Percentiles rank a stretch among this genome's conserved stretches.
These are phyloP conservation scores for Larix kaempferi DNA, from an alignment of 75 land plant species.

Conservation along the genomic window DNA sequence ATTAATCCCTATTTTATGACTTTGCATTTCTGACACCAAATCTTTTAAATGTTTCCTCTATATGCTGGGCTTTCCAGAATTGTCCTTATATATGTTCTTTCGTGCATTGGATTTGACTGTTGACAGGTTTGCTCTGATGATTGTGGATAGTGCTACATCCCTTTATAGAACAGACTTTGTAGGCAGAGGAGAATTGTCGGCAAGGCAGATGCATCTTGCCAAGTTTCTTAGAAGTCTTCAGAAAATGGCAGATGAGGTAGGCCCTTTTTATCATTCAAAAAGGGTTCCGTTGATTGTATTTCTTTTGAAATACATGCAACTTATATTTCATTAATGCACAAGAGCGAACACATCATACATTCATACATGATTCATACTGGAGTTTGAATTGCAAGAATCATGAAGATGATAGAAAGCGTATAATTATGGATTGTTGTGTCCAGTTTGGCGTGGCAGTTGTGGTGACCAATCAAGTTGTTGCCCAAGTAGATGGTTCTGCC, in stretches of 20 bases:
- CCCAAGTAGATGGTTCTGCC: slow-evolving; percentile 98
- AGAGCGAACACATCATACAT: no score
- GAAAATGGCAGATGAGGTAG: slow-evolving; percentile 93
- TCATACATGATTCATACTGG: no score
- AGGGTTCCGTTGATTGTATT: neutral
- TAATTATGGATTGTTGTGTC: neutral
- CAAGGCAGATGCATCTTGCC: slow-evolving; percentile 97
- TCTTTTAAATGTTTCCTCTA: no score
- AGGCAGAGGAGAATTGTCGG: slow-evolving; percentile 93
- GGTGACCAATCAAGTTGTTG: slow-evolving; percentile 96
- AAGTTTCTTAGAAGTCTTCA: slow-evolving; percentile 91
- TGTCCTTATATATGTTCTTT: no score
- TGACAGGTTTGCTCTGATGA: slow-evolving; percentile 89
- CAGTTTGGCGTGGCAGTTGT: slow-evolving; percentile 98
- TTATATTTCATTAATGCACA: no score
- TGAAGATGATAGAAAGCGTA: neutral
- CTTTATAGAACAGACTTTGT: slow-evolving; percentile 93
- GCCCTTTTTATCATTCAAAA: neutral
- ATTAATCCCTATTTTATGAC: neutral
- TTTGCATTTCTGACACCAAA: neutral
- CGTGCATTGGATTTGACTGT: neutral
- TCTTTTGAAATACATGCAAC: no score
- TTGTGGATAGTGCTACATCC: slow-evolving; percentile 94
- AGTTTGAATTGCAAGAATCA: neutral
- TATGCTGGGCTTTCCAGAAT: no score